Base-by-base conservation (phyloP, 306 rosid genomes). In the Lupinus albus region DNA sequence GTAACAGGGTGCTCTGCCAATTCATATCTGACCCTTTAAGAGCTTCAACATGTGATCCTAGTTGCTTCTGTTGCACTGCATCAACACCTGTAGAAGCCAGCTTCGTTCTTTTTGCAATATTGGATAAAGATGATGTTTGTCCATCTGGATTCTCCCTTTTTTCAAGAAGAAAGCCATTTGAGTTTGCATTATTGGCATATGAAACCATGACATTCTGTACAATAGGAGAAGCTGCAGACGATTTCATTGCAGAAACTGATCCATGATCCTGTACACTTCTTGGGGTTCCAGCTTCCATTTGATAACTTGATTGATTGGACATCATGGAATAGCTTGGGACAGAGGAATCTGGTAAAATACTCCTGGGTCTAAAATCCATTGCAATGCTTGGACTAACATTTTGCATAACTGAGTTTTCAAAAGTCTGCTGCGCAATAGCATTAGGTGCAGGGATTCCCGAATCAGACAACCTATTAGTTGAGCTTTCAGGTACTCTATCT, bases 91-190 rank as follows among this genome's bases (percentile, higher is more conserved):
- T 65, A 9, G 83, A 70, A 46, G 86, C 36, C 47, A 86, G 44
- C 82, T 92, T 90, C 61, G 53, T 65, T 81, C 92, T 90, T 85
- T 88, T 94, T 56, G 80, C 80, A 65, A 81, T 66, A 71, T 25
- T 79, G 62, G 91, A 73, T 74, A 89, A 75, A 30, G 94, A 85
- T 55, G 94, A 83, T 78, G 82, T 77, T 74, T 76, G 97, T 45
- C 89, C 96, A 15, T 94, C 95, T 53, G 78, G 92, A 81, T 69
- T 82, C 72, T 90, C 99, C 75, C 99, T 82, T 78, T 87, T 94
- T 47, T 78, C 84, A 52, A 30, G 30, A 25, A 25, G 64, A 74
- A 92, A 67, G 80, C 72, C 55, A 76, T 73, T 70, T 47, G 87
- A 32, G 48, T 76, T 88, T 38, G 81, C 50, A 78, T 82, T 86